Base-by-base conservation (phyloP, 768 basidiomycete genomes). In the Collybia nuda region DNA sequence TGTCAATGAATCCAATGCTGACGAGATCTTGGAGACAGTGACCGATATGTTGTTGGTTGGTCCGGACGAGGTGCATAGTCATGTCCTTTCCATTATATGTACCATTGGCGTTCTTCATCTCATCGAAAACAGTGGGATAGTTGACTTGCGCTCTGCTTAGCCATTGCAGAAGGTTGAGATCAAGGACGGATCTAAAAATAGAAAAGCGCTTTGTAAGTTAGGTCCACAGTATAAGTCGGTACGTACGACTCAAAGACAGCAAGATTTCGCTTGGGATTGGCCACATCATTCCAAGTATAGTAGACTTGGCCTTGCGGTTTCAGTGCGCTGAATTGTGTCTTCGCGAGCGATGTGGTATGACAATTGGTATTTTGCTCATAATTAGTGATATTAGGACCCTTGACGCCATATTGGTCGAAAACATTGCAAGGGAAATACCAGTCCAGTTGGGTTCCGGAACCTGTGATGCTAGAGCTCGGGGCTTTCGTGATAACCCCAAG, bases 401-500 rank as follows among this genome's bases (percentile, higher is more conserved):
- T 70, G 9, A 65, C 82, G 5, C 86, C 84, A 56, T 75, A 76
- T 69, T 95, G 94, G 57, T 83, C 79, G 72, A 77, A 88, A 40
- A 96, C 70, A 62, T 99, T 98, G 77, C 97, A 99, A 1, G 97
- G 97, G 70, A 98, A 97, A 67, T 98, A 98, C 95, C 95, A 98
- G 54, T 91, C 89, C 60, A 93, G 67, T 41, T 73, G 63, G 44
- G 73, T 69, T 26, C 83, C 82, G 6, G 64, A 78, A 28, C 82
- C 80, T 3, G 82, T 75, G 60, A 98, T 96, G 48, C 78, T 80
- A 6, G 89, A 88, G 40, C 80, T 84, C 23, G 75, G 57, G 5
- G 90, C 80, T 56, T 84, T 82, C 3, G 81, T 86, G 60, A 99
- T 87, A 63, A 93, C 60, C 6, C 81, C 82, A 21, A 82, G 70